phyloP scores from a whole-genome alignment of 2,329 filamentous ascomycete species.

The Fusarium sp. region DNA sequence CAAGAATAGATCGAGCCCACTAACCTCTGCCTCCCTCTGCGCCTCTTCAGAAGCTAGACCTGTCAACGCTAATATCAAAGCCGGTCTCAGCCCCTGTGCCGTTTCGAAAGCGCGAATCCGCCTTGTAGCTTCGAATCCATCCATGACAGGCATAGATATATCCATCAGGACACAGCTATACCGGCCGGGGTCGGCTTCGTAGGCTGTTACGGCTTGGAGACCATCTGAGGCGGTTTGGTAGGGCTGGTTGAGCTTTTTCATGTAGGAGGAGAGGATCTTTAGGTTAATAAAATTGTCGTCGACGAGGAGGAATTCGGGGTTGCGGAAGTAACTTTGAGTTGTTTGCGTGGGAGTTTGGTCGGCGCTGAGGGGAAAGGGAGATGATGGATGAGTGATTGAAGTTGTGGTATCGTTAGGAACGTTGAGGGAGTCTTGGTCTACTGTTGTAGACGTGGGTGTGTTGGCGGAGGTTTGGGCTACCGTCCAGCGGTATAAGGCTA shows the following conservation, averaged over 20 bases:
- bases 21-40: constrained; percentile 63
- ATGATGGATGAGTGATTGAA: not conserved
- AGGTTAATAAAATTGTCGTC: constrained; percentile 57
- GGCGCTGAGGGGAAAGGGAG: constrained; percentile 16
- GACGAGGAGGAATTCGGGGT: constrained; percentile 50
- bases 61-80: constrained; percentile 63
- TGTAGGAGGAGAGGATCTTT: constrained; percentile 49
- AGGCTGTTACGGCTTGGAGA: constrained; percentile 49
- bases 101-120: constrained; percentile 63
- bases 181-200: constrained; percentile 31
- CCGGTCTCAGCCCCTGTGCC: constrained; percentile 53
- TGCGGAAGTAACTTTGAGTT: not conserved
- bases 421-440: not conserved
- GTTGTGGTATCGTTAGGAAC: not conserved
- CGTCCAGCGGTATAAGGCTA: constrained; percentile 46
- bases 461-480: constrained; percentile 12
- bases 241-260: constrained; percentile 49
- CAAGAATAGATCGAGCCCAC: constrained; percentile 65
- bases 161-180: constrained; percentile 57
- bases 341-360: constrained; percentile 18
- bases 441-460: not conserved
- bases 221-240: constrained; percentile 51
- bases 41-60: constrained; percentile 62
- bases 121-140: constrained; percentile 62
- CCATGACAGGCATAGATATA: constrained; percentile 68